Base-by-base conservation (phyloP, 108 stramenopile species). In the Cyclotella atomus region DNA sequence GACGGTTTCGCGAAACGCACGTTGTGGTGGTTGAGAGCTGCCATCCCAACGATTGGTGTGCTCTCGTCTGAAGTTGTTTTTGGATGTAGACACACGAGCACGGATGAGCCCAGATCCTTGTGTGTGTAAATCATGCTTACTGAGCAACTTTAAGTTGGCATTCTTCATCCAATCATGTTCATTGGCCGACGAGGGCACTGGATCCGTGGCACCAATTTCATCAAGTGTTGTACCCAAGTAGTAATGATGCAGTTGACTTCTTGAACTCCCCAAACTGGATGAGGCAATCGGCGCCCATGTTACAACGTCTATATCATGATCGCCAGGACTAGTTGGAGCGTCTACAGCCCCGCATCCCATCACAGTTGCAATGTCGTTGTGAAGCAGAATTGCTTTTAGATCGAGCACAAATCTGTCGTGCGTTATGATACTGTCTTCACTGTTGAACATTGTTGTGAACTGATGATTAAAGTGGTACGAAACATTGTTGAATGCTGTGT, bases 221-320 rank as follows among this genome's bases (percentile, higher is more conserved):
- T 59, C 72, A 25, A 75, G 36, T 34, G 72, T 63, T 56, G 74
- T 43, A 14, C 76, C 76, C 10, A 80, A 43, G 45, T 75, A 80
- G 32, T 69, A 80, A 16, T 62, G 54, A 5, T 80, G 74, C 45
- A 75, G 41, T 28, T 49, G 61, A 46, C 59, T 43, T 45, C 57
- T 66, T 7, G 41, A 49, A 35, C 36, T 74, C 14, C 59, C 46
- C 2, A 55, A 44, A 15, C 33, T 24, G 7, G 68, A 32, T 36
- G 30, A 49, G 24, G 74, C 73, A 1, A 70, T 70, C 9, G 74
- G 74, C 68, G 70, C 70, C 67, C 68, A 75, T 32, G 47, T 80
- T 34, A 29, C 33, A 25, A 70, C 74, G 8, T 52, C 20, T 2
- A 75, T 15, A 36, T 80, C 73, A 21, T 60, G 70, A 21, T 25